phyloP scores from a whole-genome alignment of 352 stramenopile species.

The Phytophthora capsici region DNA sequence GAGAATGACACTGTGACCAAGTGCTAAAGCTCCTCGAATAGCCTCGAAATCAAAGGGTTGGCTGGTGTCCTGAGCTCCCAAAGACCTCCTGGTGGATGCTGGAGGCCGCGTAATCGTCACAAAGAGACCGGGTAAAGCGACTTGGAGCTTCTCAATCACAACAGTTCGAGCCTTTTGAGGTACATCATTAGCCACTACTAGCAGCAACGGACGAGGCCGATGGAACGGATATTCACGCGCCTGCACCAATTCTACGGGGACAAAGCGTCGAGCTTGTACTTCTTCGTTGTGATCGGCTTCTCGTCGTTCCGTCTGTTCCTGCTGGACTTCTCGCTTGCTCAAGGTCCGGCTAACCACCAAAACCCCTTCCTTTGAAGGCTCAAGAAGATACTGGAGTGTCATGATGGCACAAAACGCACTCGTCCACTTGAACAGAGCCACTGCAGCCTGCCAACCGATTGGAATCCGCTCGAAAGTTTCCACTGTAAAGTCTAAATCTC shows the following conservation, averaged over 20 bases:
- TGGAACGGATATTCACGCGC: constrained; percentile 35
- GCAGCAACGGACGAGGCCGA: constrained; percentile 61
- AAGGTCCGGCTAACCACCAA: constrained; percentile 50
- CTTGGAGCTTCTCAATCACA: constrained; percentile 53
- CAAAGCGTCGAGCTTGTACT: constrained; percentile 58
- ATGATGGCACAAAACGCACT: constrained; percentile 49
- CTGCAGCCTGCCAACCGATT: constrained; percentile 56
- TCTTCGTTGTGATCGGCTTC: constrained; percentile 47
- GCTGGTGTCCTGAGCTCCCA: constrained; percentile 3
- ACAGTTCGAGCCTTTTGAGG: constrained; percentile 40
- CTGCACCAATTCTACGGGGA: constrained; percentile 55
- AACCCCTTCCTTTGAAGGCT: constrained; percentile 19
- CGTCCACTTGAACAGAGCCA: constrained; percentile 67
- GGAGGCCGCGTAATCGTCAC: constrained; percentile 59
- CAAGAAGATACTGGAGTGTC: constrained; percentile 55
- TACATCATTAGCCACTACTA: constrained; percentile 77
- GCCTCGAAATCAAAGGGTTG: constrained; percentile 41
- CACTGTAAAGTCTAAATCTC: constrained; percentile 57
- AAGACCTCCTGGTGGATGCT: constrained; percentile 10
- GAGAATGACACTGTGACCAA: constrained; percentile 73
- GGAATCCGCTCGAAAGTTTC: constrained; percentile 55
- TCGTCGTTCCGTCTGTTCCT: constrained; percentile 49
- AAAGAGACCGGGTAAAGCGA: constrained; percentile 74
- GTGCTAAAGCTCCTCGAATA: constrained; percentile 43
- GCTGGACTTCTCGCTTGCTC: constrained; percentile 48